Evolutionary conservation across 179 eudicot genomes (phyloP).

Genomic region (Silene coronaria): DNA sequence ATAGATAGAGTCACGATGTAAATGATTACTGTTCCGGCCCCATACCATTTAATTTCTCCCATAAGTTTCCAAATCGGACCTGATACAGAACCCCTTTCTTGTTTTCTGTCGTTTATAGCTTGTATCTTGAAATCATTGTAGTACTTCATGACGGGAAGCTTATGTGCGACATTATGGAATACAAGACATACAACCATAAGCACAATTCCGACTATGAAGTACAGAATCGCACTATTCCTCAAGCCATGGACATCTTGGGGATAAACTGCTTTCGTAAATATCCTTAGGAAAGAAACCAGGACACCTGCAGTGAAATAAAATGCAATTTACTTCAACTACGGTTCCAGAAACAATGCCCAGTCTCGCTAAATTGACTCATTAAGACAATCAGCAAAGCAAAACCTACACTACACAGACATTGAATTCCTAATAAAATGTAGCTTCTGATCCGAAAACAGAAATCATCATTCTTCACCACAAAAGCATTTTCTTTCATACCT

Average conservation of each 20-base stretch:
- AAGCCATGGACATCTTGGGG: slow-evolving; percentile 60
- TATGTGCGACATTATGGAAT: slow-evolving; percentile 53
- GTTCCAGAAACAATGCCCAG: background rate
- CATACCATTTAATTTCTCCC: slow-evolving; percentile 62
- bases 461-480: no score
- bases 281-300: slow-evolving; percentile 60
- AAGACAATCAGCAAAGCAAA: background rate
- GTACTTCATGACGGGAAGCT: slow-evolving; percentile 62
- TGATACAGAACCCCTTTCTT: slow-evolving; percentile 38
- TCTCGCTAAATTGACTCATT: background rate
- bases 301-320: slow-evolving; percentile 45
- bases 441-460: background rate
- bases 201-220: slow-evolving; percentile 58
- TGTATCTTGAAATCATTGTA: slow-evolving; percentile 51
- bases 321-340: background rate
- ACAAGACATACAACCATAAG: slow-evolving; percentile 58
- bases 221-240: slow-evolving; percentile 68
- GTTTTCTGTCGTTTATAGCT: slow-evolving; percentile 45
- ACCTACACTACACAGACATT: background rate
- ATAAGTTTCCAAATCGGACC: slow-evolving; percentile 47
- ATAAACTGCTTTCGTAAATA: slow-evolving; percentile 66
- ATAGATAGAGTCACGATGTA: slow-evolving; percentile 61
- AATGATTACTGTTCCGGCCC: slow-evolving; percentile 39
- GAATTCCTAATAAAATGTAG: background rate
- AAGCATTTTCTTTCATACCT: no score